Evolutionary conservation across 1,139 yeast species (phyloP), one percentile per base, ranked within the genome.

Genomic region (Hyphopichia buzzinii): DNA sequence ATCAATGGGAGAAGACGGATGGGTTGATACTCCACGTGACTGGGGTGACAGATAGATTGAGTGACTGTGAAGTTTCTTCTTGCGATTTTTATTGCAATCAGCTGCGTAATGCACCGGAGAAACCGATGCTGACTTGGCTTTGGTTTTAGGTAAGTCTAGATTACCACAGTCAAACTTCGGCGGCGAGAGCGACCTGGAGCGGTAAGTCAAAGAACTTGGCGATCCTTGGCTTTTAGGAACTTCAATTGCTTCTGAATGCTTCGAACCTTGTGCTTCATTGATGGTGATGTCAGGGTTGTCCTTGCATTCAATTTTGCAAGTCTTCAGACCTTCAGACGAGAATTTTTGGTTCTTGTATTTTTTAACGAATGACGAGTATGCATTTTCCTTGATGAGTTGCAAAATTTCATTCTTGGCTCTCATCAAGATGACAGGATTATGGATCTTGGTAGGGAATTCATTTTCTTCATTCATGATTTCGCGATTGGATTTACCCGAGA

Each of bases 341-440:
- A n/a, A 35, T 6, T 19, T 10, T 6, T 19, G 23, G 23, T 36
- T 11, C 32, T 29, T 12, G 15, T 21, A 13, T 29, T 31, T 21
- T 43, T 32, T 43, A 4, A 39, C 33, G 37, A 56, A 56, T 15
- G 40, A 38, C 33, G 43, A 39, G 42, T 69, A 72, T 4, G 64
- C 73, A 43, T 74, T 74, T 44, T 73, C 79, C 40, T 72, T 61
- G 26, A 74, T 48, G 19, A 74, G 42, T 40, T 66, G 72, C 19
- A 71, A 36, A 5, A 70, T 66, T 33, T 72, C 75, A 36, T 62
- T 59, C 43, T 67, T 67, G 3, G 77, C 74, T n/a, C 55, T 57
- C 23, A 63, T 38, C n/a, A 74, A 52, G 2, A 59, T 54, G 13
- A 45, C 33, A 0, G 79, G 79, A 10, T 66, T 57, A 38, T 72